Evolutionary conservation across 768 basidiomycete genomes (phyloP), one percentile per base, ranked within the genome.

Genomic region (Auriscalpium orientale): DNA sequence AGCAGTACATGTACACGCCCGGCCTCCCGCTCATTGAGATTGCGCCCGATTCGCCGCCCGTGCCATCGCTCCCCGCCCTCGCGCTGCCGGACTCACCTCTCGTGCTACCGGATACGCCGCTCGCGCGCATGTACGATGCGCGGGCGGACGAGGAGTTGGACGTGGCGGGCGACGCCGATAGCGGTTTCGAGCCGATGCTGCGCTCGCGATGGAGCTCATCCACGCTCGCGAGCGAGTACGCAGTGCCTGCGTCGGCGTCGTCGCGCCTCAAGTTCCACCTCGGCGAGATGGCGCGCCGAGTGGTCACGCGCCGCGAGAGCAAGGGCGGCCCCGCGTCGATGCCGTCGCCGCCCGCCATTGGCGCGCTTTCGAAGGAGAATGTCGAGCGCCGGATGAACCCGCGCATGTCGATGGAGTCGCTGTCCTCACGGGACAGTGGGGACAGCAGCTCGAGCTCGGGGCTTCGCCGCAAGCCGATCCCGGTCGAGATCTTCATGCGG

Each of bases 131-230:
- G 40, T 45, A 53, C 35, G 62, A 67, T 13, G 64, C 54, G 21
- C 49, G 63, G 28, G 68, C 69, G 20, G 49, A 28, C 15, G 57
- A 57, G 37, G 37, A 51, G 44, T 20, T 13, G 2, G 37, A 46
- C 18, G 15, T 10, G 22, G 46, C 10, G 40, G 44, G 8, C 37
- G 37, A 46, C 18, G 15, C 13, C 18, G 46, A n/a, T 36, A 51
- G 8, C 37, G 45, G 33, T 36, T n/a, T 61, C 54, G 15, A 56
- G 56, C n/a, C 63, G 59, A 48, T 55, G 15, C 73, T 85, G 59
- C 78, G 80, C 61, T 85, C 83, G 45, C 82, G 80, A 63, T 87
- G 85, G 85, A 84, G 82, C 61, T 73, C 78, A 9, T 85, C 84
- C 12, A 85, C 84, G 4, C 72, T 83, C 38, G 55, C 72, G 46